Base-by-base conservation (phyloP, 768 basidiomycete genomes). In the Russula foetens region DNA sequence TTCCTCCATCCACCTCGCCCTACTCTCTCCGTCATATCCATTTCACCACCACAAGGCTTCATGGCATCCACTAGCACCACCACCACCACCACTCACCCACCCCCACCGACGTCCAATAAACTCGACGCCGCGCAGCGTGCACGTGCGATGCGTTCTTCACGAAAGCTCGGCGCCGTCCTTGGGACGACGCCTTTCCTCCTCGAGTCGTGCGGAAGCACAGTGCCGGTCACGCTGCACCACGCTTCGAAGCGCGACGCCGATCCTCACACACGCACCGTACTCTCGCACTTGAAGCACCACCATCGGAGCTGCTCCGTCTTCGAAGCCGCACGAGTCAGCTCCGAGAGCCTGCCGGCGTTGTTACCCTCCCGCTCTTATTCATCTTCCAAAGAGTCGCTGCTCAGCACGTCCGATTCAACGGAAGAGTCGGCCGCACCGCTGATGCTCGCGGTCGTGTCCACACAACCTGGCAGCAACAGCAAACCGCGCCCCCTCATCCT, bases 401-500 rank as follows among this genome's bases (percentile, higher is more conserved):
- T 65, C 14, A 62, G 59, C 61, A 63, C 35, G 50, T 66, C 67
- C 24, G 69, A 55, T 62, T 62, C 65, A 49, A 63, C 66, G 56
- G 68, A 71, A 43, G 60, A 70, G 53, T 33, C 62, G 46, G 46
- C 60, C 62, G 26, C 62, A 60, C 26, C 69, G 48, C 38, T 64
- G 51, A 31, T 62, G 55, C 53, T 66, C 62, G 26, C 63, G 2
- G 60, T 44, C 39, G 63, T 33, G 39, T 17, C 63, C 35, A 58
- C 50, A 2, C 54, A 56, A 12, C 62, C 62, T n/a, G 59, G 45
- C 26, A 56, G 54, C 21, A 55, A 67, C 8, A 56, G 54, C 21
- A 55, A 67, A 6, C 71, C 71, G 2, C 66, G 56, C 45, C 73
- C 73, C 33, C 69, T 74, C 63, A 65, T 74, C 50, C 72, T 73